Conservation (phyloP, 345 rosid genomes). For the Linum tenue region DNA sequence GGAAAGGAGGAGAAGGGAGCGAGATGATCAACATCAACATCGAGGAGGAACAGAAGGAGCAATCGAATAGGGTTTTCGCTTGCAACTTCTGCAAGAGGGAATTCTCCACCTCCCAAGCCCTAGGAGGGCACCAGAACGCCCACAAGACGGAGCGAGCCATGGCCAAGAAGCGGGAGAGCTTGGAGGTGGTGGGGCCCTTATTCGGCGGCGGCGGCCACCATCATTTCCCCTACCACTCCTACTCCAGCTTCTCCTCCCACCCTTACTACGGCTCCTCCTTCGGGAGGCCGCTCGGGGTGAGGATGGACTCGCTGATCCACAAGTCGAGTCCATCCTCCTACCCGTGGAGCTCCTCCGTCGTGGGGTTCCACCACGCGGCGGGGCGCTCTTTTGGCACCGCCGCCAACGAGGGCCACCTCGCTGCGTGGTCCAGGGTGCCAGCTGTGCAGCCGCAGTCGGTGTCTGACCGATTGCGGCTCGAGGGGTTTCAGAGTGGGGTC, state of each 20-base stretch:
- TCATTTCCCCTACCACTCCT: not conserved
- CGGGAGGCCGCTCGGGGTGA: not conserved
- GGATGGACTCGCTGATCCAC: not conserved
- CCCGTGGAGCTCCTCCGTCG: not conserved
- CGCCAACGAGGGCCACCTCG: not conserved
- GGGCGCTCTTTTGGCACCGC: not conserved
- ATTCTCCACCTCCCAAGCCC: constrained; percentile 60
- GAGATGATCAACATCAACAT: not conserved
- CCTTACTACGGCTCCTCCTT: not conserved
- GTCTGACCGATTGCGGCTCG: not conserved
- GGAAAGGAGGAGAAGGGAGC: not conserved
- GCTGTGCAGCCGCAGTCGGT: not conserved
- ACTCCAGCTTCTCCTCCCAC: not conserved
- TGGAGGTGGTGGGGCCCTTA: constrained; percentile 11
- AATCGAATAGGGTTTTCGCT: constrained; percentile 25
- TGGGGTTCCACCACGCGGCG: not conserved
- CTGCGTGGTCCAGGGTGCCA: not conserved
- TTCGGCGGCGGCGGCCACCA: not conserved
- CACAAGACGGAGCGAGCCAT: constrained; percentile 58
- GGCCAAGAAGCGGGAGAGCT: constrained; percentile 41
- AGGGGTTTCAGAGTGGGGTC: too few species aligned
- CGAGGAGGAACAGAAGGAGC: not conserved
- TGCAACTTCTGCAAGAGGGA: constrained; percentile 54
- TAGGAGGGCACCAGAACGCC: constrained; percentile 79
- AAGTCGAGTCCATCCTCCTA: not conserved